Percentiles rank a stretch among this genome's conserved stretches.
Conservation (phyloP, 768 basidiomycete species). For the Agaricus sinodeliciosus region DNA sequence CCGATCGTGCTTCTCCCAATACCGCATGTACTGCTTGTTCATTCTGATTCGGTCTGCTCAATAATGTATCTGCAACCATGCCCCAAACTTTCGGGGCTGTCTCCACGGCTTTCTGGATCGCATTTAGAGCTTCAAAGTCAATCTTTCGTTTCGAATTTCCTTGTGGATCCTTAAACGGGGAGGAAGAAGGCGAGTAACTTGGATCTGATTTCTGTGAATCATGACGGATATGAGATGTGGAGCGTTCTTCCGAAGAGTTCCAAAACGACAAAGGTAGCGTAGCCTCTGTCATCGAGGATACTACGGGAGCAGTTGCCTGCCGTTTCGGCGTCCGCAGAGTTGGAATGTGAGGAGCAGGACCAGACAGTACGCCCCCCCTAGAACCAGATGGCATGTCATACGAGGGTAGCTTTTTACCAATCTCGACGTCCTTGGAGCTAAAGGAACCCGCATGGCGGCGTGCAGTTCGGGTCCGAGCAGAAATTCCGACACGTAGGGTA, state of each 20-base stretch:
- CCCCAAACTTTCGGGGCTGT: constrained; percentile 80
- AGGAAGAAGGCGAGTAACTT: constrained; percentile 26
- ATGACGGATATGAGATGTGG: constrained; percentile 28
- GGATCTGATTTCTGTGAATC: constrained; percentile 35
- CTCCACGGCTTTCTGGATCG: constrained; percentile 73
- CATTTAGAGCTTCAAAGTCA: constrained; percentile 73
- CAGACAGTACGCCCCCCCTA: constrained; percentile 28
- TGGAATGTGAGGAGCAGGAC: constrained; percentile 28
- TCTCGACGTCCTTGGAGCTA: constrained; percentile 86
- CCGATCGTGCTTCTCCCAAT: constrained; percentile 54
- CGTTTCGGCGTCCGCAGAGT: constrained; percentile 47
- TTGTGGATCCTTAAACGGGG: constrained; percentile 36
- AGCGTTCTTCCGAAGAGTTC: constrained; percentile 4
- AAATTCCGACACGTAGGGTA: constrained; percentile 3
- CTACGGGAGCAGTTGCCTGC: constrained; percentile 31
- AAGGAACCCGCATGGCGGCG: constrained; percentile 93
- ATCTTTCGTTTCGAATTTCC: constrained; percentile 56
- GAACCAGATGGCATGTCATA: constrained; percentile 38
- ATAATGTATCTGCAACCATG: constrained; percentile 65
- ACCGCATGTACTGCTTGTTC: constrained; percentile 46
- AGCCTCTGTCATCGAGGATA: constrained; percentile 15
- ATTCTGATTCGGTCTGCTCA: constrained; percentile 33
- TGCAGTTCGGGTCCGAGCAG: constrained; percentile 43
- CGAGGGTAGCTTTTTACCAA: constrained; percentile 75
- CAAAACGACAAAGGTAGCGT: neutral